Base-by-base conservation (phyloP, 768 basidiomycete genomes). In the Tremella yokohamensis region DNA sequence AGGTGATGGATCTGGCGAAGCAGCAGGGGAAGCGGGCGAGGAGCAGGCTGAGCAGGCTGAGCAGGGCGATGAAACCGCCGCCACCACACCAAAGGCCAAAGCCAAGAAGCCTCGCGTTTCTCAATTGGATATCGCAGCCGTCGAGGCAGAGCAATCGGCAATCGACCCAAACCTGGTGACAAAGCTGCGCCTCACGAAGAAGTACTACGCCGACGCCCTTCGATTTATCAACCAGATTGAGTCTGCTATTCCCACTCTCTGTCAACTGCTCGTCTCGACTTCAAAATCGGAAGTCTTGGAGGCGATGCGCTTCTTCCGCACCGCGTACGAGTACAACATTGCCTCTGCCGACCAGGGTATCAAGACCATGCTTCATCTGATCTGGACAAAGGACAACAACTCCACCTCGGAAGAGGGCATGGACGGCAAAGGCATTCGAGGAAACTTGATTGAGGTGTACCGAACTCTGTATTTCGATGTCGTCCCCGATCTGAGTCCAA, bases 321-420 rank as follows among this genome's bases (percentile, higher is more conserved):
- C 86, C 6, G 84, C 87, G 0, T 83, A 86, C 65, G 87, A 87
- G 69, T 96, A 93, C 70, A 80, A 89, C 64, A 83, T 98, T 51
- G 81, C 84, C 40, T 81, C 83, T 38, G 87, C 93, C 1, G 84
- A 88, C 76, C 89, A 89, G 45, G 96, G 96, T 0, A 86, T 99
- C 70, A 91, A 88, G 80, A 90, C 86, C 69, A 97, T 98, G 94
- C 74, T 99, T 13, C 96, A 98, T 75, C 81, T 99, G 22, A 89
- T 99, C 65, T 98, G 96, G 96, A 83, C 84, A 24, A 98, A 98
- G 73, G 94, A 99, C 70, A 90, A 90, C 69, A 87, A 79, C 51
- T 81, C 83, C 20, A 54, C 26, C 13, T 58, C 37, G 16, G 65
- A 62, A 39, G 85, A 86, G 49, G 84, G 83, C 20, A 83, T 82